phyloP scores from a whole-genome alignment of 306 rosid species.

The Lagenaria siceraria region DNA sequence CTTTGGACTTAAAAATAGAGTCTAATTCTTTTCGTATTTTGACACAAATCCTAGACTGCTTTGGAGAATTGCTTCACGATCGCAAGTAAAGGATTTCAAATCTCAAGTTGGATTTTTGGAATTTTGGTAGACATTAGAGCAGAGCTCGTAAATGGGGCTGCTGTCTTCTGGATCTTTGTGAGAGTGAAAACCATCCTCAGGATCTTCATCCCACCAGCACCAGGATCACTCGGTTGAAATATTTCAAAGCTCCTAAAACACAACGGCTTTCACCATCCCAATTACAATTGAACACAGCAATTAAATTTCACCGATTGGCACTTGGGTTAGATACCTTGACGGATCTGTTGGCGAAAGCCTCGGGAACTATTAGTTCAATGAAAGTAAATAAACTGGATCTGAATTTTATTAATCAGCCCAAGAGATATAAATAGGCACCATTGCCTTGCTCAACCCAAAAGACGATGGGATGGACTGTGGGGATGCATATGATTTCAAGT shows the following conservation, averaged over 20 bases:
- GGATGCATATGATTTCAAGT: background rate
- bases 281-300: background rate
- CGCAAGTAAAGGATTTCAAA: slow-evolving; percentile 77
- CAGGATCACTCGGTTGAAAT: slow-evolving; percentile 60
- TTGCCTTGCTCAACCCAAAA: slow-evolving; percentile 20
- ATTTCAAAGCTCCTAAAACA: slow-evolving; percentile 50
- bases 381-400: no score
- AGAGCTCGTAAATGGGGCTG: slow-evolving; percentile 46
- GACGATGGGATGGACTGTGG: background rate
- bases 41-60: background rate
- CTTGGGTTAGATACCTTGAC: slow-evolving; percentile 31
- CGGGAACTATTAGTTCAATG: no score
- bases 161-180: slow-evolving; percentile 51
- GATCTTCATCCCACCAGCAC: slow-evolving; percentile 57
- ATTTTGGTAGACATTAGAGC: slow-evolving; percentile 60
- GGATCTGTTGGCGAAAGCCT: slow-evolving; percentile 78
- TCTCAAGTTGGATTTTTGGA: slow-evolving; percentile 34
- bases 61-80: slow-evolving; percentile 4
- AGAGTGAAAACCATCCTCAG: slow-evolving; percentile 54
- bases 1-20: background rate
- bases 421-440: no score
- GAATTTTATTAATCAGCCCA: no score
- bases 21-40: no score
- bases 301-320: background rate
- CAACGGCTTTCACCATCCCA: background rate